phyloP scores from a whole-genome alignment of 140 eudicot genomes.

The Flaveria floridana region DNA sequence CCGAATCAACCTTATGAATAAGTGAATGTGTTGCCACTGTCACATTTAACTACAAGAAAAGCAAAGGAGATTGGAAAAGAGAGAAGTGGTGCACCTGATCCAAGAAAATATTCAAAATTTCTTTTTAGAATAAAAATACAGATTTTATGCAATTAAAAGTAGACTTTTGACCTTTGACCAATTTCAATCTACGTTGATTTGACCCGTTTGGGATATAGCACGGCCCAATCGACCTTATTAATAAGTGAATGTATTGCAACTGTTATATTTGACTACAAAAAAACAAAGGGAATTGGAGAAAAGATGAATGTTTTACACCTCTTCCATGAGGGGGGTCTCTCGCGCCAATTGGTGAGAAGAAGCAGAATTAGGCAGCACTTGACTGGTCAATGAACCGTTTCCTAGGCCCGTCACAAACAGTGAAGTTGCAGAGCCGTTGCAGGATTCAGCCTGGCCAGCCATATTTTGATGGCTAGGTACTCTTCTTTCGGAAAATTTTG shows the following conservation, averaged over 20 bases:
- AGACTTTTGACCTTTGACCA: neutral
- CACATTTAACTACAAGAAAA: conserved; percentile 1
- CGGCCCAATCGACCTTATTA: neutral
- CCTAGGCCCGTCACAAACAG: conserved; percentile 58
- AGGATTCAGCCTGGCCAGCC: conserved; percentile 66
- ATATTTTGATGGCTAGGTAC: conserved; percentile 73
- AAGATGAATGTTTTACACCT: conserved; percentile 45
- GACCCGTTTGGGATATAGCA: neutral
- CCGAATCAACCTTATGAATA: neutral
- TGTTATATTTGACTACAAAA: conserved; percentile 4
- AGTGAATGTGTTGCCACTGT: neutral
- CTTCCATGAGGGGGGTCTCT: conserved; percentile 73
- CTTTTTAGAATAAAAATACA: neutral
- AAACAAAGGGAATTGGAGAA: neutral
- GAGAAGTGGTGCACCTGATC: conserved; percentile 62
- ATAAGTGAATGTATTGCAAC: neutral
- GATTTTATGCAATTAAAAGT: neutral
- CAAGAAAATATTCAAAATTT: conserved; percentile 26
- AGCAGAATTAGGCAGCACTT: conserved; percentile 55
- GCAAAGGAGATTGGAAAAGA: neutral
- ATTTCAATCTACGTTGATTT: neutral
- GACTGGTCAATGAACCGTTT: conserved; percentile 58
- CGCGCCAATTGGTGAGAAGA: conserved; percentile 81
- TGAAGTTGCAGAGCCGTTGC: conserved; percentile 68
- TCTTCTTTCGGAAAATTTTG: conserved; percentile 47